phyloP scores from a whole-genome alignment of 805 yeast species.

The Candida nitratophila region DNA sequence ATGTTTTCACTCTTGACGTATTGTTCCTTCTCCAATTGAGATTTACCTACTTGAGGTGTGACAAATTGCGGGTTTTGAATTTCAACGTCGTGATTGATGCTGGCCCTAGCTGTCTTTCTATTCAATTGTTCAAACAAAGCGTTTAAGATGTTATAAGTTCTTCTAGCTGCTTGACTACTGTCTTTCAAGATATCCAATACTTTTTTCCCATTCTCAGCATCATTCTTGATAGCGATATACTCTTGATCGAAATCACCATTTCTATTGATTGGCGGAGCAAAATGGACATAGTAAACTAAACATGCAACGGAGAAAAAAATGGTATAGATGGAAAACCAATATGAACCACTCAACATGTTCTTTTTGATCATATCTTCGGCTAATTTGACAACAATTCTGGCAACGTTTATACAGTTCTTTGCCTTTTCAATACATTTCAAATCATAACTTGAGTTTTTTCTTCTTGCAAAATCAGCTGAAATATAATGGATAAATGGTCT shows the following conservation, averaged over 20 bases:
- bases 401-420: slow-evolving; percentile 75
- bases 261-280: slow-evolving; percentile 25
- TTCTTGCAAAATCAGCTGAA: slow-evolving; percentile 40
- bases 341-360: slow-evolving; percentile 70
- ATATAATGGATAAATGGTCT: slow-evolving; percentile 85
- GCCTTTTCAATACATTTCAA: slow-evolving; percentile 67
- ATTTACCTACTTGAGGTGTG: slow-evolving; percentile 21
- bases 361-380: slow-evolving; percentile 75
- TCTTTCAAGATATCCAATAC: slow-evolving; percentile 66
- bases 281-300: slow-evolving; percentile 70
- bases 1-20: neutral
- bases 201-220: slow-evolving; percentile 76
- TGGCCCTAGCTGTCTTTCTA: slow-evolving; percentile 52
- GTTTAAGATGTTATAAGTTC: slow-evolving; percentile 75
- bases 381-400: slow-evolving; percentile 71
- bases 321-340: slow-evolving; percentile 88
- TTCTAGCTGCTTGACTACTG: slow-evolving; percentile 67
- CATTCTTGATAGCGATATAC: slow-evolving; percentile 53
- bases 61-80: slow-evolving; percentile 14
- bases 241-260: slow-evolving; percentile 40
- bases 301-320: slow-evolving; percentile 87
- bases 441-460: slow-evolving; percentile 30
- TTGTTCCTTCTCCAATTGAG: slow-evolving; percentile 15
- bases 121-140: slow-evolving; percentile 76
- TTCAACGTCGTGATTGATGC: slow-evolving; percentile 13